Evolutionary conservation across 2,329 filamentous ascomycete species (phyloP), one percentile per base, ranked within the genome.

Genomic region (Colletotrichum melonis): DNA sequence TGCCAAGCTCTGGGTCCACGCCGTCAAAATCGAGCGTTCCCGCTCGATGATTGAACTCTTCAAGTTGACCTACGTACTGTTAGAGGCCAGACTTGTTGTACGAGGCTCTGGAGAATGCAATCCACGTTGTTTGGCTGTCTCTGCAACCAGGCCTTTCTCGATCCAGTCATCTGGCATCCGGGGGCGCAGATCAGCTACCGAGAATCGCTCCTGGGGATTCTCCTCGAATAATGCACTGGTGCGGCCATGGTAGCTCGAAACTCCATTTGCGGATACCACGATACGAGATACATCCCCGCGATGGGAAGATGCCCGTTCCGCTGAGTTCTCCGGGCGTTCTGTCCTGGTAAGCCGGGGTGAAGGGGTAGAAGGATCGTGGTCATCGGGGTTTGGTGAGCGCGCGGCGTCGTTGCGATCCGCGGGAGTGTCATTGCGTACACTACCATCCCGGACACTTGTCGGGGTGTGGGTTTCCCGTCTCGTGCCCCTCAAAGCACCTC

Each of bases 11-110:
- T 0, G 87, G 84, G 38, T 88, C 84, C 1, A 90, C 84, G 1
- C 87, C 88, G 75, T 90, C 88, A 76, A 91, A 89, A 76, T 90
- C 88, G 3, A 89, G 82, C 66, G 84, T 84, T 1, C 82, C 83
- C 19, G 82, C 78, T 5, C 81, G 79, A 54, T 85, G 81, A 73
- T 89, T 86, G 67, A 88, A 79, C 0, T 82, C 81, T 69, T 90
- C 88, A 11, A 88, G 78, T 69, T 90, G 88, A 8, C 75, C 83
- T 84, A 56, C 11, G 6, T 5, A 1, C 28, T 19, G 30, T 70
- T 42, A 72, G 14, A 14, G 5, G 5, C 32, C 11, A 35, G 32
- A 35, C 11, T 35, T 35, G 1, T 9, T n/a, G 9, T 14, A 4
- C 12, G 12, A n/a, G 14, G 30, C 32, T 56, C 42, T 7, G n/a